These are phyloP conservation scores for Dactylis glomerata DNA, from an alignment of 176 grass and related monocot species.

Conservation along the genomic window DNA sequence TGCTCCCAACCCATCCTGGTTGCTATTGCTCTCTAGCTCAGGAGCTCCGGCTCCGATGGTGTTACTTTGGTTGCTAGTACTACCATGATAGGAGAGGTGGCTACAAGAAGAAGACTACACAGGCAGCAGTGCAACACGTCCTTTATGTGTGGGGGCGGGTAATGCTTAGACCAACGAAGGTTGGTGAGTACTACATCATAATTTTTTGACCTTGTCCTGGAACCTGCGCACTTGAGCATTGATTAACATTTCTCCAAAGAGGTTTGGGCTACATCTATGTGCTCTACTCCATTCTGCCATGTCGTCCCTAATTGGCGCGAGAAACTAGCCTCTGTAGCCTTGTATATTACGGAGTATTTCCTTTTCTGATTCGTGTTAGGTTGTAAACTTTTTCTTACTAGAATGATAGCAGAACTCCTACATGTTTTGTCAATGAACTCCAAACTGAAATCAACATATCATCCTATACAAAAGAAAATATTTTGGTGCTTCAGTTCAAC, in stretches of 20 bases:
- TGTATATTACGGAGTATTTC: too few relatives aligned
- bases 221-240: not conserved
- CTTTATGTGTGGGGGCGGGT: not conserved
- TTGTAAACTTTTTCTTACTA: too few relatives aligned
- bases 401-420: too few relatives aligned
- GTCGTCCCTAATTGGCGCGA: not conserved
- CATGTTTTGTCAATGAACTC: too few relatives aligned
- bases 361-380: too few relatives aligned
- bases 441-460: too few relatives aligned
- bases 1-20: not conserved
- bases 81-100: not conserved
- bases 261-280: not conserved
- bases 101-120: not conserved
- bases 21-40: not conserved
- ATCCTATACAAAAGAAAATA: too few relatives aligned
- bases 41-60: not conserved
- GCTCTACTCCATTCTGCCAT: not conserved
- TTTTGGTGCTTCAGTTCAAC: too few relatives aligned
- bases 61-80: not conserved
- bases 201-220: not conserved
- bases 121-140: rapidly evolving
- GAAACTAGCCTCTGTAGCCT: not conserved
- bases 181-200: not conserved
- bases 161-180: not conserved
- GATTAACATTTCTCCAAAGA: not conserved